Percentiles rank a stretch among this genome's conserved stretches.
Conservation (phyloP, 148 eudicot species). For the Vaccinium myrtillus region DNA sequence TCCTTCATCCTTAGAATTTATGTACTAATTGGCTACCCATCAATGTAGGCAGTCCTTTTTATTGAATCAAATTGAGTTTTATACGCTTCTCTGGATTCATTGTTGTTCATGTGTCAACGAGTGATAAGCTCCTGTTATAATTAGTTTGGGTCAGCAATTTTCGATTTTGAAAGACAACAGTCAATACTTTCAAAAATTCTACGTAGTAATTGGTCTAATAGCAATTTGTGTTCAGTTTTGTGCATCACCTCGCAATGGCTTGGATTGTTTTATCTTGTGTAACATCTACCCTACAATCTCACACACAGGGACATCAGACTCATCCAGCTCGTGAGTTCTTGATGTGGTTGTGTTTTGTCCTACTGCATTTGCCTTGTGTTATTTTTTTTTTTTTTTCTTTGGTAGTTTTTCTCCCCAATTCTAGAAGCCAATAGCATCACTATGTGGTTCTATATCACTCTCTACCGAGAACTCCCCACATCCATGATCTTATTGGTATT, state of each 20-base stretch:
- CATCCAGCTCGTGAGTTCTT: not conserved
- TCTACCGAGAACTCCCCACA: not conserved
- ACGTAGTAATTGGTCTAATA: not conserved
- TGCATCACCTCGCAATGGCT: not conserved
- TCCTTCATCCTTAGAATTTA: slow-evolving; percentile 8
- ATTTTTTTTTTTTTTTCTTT: not conserved
- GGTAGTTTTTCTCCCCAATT: not conserved
- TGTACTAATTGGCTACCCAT: not conserved
- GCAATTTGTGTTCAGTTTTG: not conserved
- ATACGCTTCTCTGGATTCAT: not conserved
- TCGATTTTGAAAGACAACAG: not conserved
- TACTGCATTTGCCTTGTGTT: not conserved
- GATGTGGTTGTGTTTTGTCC: not conserved
- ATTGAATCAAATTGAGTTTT: not conserved
- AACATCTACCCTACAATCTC: not conserved
- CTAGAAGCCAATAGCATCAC: not conserved
- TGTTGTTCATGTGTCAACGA: not conserved
- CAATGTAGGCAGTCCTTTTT: not conserved
- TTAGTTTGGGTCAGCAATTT: too few species aligned
- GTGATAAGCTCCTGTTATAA: not conserved
- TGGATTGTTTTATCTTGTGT: not conserved
- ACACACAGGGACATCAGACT: not conserved
- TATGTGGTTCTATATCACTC: not conserved
- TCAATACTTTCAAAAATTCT: not conserved
- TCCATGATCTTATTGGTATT: slow-evolving; percentile 4